Conservation (phyloP, 192 early-diverging fungal genomes). For the Globomyces pollinis-pini region DNA sequence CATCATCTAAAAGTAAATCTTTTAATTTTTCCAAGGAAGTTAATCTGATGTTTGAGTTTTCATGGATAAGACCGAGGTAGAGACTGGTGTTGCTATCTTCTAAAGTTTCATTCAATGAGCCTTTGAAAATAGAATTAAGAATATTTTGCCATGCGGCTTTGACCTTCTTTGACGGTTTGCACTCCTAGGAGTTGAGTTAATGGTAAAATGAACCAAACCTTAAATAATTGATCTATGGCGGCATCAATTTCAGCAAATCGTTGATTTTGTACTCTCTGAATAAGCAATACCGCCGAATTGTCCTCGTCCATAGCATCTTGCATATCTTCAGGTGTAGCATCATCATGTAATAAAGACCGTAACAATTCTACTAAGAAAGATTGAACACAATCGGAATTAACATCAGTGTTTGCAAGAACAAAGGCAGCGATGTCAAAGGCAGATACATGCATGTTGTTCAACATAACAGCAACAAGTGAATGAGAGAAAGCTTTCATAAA, state of each 20-base stretch:
- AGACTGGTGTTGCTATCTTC: constrained; percentile 68
- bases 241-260: neutral
- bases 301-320: neutral
- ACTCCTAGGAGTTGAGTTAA: neutral
- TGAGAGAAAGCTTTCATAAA: neutral
- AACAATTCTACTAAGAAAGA: neutral
- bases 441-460: neutral
- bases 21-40: constrained; percentile 60
- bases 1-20: constrained; percentile 40
- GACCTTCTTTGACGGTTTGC: neutral
- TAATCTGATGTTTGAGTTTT: constrained; percentile 59
- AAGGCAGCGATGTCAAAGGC: neutral
- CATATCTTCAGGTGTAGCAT: neutral
- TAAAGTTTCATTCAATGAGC: constrained; percentile 54
- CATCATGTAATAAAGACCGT: neutral
- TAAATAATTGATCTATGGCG: neutral
- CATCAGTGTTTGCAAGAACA: too few relatives aligned
- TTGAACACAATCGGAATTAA: too few relatives aligned
- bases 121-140: constrained; percentile 46
- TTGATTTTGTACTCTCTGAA: neutral
- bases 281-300: neutral
- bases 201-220: neutral
- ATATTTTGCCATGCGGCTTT: constrained; percentile 49
- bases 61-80: constrained; percentile 71
- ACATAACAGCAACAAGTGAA: neutral